Percentiles rank a stretch among this genome's conserved stretches.
phyloP scores from a whole-genome alignment of 148 eudicot species.

The Rhododendron molle region DNA sequence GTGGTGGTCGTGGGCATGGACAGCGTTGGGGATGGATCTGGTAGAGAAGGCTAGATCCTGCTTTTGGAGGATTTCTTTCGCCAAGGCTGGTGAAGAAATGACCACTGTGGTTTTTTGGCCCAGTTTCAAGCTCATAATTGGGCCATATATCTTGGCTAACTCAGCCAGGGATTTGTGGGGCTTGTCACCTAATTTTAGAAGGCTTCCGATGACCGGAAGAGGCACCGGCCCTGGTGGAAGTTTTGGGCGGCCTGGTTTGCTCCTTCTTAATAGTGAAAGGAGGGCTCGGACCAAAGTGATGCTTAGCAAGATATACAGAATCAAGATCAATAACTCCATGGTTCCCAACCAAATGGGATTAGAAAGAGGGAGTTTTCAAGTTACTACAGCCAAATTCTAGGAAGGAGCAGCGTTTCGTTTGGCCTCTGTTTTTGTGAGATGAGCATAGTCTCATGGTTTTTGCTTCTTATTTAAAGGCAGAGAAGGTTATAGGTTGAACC shows the following conservation, averaged over 20 bases:
- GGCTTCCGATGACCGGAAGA: constrained; percentile 15
- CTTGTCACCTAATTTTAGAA: constrained; percentile 14
- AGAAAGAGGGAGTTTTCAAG: background rate
- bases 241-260: background rate
- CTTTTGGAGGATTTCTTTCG: background rate
- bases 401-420: too few species aligned
- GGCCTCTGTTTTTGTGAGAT: too few species aligned
- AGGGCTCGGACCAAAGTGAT: constrained; percentile 1
- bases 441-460: too few species aligned
- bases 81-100: constrained; percentile 10
- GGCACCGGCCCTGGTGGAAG: constrained; percentile 17
- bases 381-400: background rate
- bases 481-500: too few species aligned
- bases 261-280: background rate
- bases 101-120: constrained; percentile 11
- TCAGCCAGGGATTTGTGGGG: constrained; percentile 21
- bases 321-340: constrained; percentile 3
- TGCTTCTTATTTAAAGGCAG: too few species aligned
- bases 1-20: background rate
- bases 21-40: background rate
- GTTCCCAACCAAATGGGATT: background rate
- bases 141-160: constrained; percentile 17
- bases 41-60: background rate
- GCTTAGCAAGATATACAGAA: background rate
- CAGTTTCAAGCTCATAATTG: constrained; percentile 14